Conservation (phyloP, 306 rosid species). For the Chamaecrista fasciculata region DNA sequence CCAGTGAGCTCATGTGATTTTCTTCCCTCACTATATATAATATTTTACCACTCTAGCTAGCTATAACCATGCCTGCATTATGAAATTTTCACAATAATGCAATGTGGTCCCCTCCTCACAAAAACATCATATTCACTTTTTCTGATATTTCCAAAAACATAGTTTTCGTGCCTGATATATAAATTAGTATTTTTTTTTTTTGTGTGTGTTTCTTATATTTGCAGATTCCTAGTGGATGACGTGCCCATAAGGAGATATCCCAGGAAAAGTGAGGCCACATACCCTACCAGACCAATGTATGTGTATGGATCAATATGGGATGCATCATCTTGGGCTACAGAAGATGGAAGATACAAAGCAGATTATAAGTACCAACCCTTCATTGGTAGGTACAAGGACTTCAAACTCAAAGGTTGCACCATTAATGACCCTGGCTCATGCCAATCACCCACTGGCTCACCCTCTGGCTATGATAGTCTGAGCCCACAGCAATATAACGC, state of each 20-base stretch:
- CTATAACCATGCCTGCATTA: not conserved
- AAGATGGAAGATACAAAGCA: constrained; percentile 88
- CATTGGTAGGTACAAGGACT: constrained; percentile 57
- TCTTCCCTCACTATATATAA: not conserved
- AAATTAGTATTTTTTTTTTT: no score
- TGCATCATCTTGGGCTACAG: constrained; percentile 97
- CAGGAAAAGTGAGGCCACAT: constrained; percentile 70
- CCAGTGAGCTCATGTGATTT: constrained; percentile 75
- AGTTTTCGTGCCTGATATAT: not conserved
- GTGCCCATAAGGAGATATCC: constrained; percentile 81
- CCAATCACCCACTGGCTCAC: constrained; percentile 50
- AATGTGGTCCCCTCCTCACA: constrained; percentile 8
- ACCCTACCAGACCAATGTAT: constrained; percentile 80
- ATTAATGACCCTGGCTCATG: constrained; percentile 41
- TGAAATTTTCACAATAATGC: constrained; percentile 1
- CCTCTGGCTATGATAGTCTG: constrained; percentile 40
- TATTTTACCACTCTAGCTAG: not conserved
- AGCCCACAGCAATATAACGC: constrained; percentile 52
- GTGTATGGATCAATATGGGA: constrained; percentile 95
- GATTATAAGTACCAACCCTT: constrained; percentile 85
- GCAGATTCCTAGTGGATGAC: constrained; percentile 86
- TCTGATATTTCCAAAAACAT: not conserved
- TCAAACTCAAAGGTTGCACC: constrained; percentile 59
- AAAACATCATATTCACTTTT: not conserved
- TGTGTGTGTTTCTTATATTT: not conserved